Conservation (phyloP, 78 protist genomes). For the Dictyostelium firmibasis region DNA sequence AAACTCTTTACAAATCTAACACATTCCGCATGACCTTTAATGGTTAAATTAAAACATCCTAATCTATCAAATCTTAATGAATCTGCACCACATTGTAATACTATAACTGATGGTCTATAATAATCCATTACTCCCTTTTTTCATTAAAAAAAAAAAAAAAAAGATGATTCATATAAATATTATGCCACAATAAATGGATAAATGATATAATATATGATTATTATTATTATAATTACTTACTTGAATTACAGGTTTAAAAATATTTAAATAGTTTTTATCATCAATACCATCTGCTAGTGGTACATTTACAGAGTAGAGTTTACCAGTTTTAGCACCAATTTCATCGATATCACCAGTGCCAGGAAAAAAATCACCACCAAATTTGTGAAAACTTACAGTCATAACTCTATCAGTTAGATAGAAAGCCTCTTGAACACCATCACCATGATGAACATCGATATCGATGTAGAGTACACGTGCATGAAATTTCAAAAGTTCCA, state of each 20-base stretch:
- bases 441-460: slow-evolving; percentile 98
- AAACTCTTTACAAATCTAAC: slow-evolving; percentile 90
- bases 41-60: slow-evolving; percentile 97
- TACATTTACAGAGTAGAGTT: slow-evolving; percentile 94
- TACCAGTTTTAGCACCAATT: slow-evolving; percentile 94
- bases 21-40: slow-evolving; percentile 93
- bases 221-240: slow-evolving; percentile 2
- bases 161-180: no score
- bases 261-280: slow-evolving; percentile 89
- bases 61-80: slow-evolving; percentile 98
- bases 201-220: background rate
- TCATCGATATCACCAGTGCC: slow-evolving; percentile 97
- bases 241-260: slow-evolving; percentile 93
- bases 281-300: slow-evolving; percentile 99
- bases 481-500: slow-evolving; percentile 96
- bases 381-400: slow-evolving; percentile 98
- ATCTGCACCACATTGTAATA: slow-evolving; percentile 99
- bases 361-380: slow-evolving; percentile 97
- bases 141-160: no score
- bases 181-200: background rate
- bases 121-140: slow-evolving; percentile 84
- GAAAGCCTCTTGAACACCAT: slow-evolving; percentile 95
- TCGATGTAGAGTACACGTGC: slow-evolving; percentile 98
- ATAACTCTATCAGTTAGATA: slow-evolving; percentile 96
- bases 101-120: slow-evolving; percentile 95